Evolutionary conservation across 805 yeast genomes (phyloP).

Genomic region (Candida namnaoensis): DNA sequence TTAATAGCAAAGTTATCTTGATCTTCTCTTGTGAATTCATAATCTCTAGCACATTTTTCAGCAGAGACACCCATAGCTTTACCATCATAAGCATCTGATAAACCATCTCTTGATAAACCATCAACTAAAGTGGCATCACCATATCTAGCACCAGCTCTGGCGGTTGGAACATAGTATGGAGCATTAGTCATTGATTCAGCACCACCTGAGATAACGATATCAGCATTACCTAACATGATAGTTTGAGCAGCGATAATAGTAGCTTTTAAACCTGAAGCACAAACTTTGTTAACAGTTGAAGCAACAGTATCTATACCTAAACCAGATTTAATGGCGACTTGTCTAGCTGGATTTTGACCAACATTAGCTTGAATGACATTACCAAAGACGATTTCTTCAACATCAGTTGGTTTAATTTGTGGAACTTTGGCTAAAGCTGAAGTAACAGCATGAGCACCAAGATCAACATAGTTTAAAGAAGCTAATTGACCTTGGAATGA

Average conservation of each 20-base stretch:
- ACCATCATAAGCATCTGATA: slow-evolving; percentile 84
- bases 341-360: slow-evolving; percentile 98
- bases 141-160: slow-evolving; percentile 83
- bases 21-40: slow-evolving; percentile 66
- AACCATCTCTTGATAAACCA: slow-evolving; percentile 89
- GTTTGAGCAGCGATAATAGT: slow-evolving; percentile 87
- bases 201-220: slow-evolving; percentile 93
- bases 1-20: slow-evolving; percentile 85
- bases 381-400: slow-evolving; percentile 89
- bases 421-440: slow-evolving; percentile 83
- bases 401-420: slow-evolving; percentile 63
- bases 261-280: slow-evolving; percentile 94
- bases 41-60: slow-evolving; percentile 89
- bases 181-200: slow-evolving; percentile 96
- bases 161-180: slow-evolving; percentile 84
- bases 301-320: slow-evolving; percentile 74
- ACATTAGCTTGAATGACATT: slow-evolving; percentile 87
- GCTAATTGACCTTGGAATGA: slow-evolving; percentile 83
- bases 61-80: slow-evolving; percentile 95
- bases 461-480: slow-evolving; percentile 69
- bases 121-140: slow-evolving; percentile 79
- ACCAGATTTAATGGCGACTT: slow-evolving; percentile 89
- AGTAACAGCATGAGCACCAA: slow-evolving; percentile 89
- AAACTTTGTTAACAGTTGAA: slow-evolving; percentile 90
- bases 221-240: slow-evolving; percentile 82